phyloP scores from a whole-genome alignment of 192 early-diverging fungal genomes.

The Coemansia sp. region DNA sequence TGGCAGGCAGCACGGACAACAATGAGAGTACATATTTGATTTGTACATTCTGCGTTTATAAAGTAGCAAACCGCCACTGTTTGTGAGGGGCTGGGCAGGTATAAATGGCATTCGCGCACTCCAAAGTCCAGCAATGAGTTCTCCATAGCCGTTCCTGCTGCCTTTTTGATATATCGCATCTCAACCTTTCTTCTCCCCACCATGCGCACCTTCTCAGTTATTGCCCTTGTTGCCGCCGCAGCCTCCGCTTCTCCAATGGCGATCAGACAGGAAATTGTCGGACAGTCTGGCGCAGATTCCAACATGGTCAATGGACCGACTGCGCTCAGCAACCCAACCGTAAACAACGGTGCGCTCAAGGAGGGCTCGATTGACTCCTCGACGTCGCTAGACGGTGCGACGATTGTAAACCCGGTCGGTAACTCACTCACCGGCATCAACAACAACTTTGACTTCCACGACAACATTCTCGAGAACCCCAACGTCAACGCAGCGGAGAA shows the following conservation, averaged over 20 bases:
- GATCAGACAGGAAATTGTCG: conserved; percentile 36
- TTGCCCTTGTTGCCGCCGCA: conserved; percentile 25
- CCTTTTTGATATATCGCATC: background rate
- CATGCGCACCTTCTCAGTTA: conserved; percentile 25
- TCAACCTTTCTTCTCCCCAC: background rate
- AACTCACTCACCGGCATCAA: conserved; percentile 34
- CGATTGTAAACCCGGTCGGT: conserved; percentile 24
- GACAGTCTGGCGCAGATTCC: conserved; percentile 21
- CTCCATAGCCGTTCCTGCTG: background rate
- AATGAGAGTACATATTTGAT: background rate
- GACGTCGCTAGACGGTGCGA: conserved; percentile 34
- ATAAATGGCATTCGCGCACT: conserved; percentile 5
- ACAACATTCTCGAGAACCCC: conserved; percentile 46
- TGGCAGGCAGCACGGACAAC: background rate
- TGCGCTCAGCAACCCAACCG: conserved; percentile 31
- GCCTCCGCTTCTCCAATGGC: conserved; percentile 34
- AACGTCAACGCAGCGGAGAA: conserved; percentile 31
- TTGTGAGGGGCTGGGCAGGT: background rate
- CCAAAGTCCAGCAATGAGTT: background rate
- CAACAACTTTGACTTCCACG: conserved; percentile 42
- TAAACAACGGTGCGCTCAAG: conserved; percentile 38
- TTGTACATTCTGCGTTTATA: background rate
- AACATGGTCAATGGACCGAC: conserved; percentile 42
- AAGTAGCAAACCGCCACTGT: background rate
- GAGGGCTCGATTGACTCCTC: conserved; percentile 37